Percentiles rank a stretch among this genome's conserved stretches.
phyloP scores from a whole-genome alignment of 208 protist species.

The Trypanosoma rangeli region DNA sequence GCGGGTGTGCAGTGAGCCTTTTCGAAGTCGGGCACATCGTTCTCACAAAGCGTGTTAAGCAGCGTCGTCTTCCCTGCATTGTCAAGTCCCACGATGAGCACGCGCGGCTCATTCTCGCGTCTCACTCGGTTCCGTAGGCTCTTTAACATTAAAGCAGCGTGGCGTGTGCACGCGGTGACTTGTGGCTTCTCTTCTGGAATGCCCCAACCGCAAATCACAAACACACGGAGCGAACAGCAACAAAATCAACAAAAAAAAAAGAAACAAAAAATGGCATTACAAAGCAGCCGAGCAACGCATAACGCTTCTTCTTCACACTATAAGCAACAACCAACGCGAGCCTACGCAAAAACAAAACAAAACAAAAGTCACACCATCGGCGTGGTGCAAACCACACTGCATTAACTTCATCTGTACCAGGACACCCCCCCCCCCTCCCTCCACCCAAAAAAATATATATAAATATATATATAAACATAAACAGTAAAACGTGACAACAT shows the following conservation, averaged over 20 bases:
- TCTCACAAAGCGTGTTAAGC: constrained; percentile 91
- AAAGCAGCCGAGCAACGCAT: not conserved
- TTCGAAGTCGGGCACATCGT: constrained; percentile 40
- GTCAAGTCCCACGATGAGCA: constrained; percentile 95
- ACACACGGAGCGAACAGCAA: not conserved
- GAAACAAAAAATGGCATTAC: not conserved
- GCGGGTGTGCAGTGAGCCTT: constrained; percentile 36
- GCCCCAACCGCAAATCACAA: no score
- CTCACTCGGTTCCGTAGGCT: constrained; percentile 88
- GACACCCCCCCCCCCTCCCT: no score
- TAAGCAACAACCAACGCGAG: not conserved
- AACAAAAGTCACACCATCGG: not conserved
- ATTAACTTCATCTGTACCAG: not conserved
- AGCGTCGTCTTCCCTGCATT: constrained; percentile 98
- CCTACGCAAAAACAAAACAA: not conserved
- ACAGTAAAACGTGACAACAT: constrained; percentile 1
- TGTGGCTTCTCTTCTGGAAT: not conserved
- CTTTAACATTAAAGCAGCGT: constrained; percentile 57
- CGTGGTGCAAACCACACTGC: not conserved
- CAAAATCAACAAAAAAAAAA: constrained; percentile 7
- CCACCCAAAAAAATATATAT: not conserved
- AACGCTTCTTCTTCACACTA: not conserved
- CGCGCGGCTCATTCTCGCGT: constrained; percentile 90
- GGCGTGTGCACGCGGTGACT: constrained; percentile 6
- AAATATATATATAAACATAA: not conserved